Percentiles rank a stretch among this genome's conserved stretches.
These are phyloP conservation scores for Xylaria sp. DNA, from an alignment of 2,329 filamentous ascomycete species.

Conservation along the genomic window DNA sequence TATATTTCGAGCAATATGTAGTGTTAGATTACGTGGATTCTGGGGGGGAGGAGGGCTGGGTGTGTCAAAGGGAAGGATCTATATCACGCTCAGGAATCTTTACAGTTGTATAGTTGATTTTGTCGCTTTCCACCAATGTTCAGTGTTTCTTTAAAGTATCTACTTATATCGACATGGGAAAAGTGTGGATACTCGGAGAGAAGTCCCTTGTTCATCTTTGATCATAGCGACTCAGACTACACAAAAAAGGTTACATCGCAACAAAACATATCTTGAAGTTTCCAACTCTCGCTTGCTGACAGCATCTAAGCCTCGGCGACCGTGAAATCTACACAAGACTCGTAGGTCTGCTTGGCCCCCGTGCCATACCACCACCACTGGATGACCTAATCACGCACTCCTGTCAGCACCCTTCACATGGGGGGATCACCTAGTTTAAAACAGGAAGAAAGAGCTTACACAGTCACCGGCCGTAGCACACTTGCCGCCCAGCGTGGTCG, in stretches of 20 bases:
- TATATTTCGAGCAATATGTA: constrained; percentile 41
- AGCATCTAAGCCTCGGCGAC: constrained; percentile 35
- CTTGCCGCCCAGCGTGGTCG: constrained; percentile 40
- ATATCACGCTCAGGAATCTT: constrained; percentile 45
- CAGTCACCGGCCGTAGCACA: constrained; percentile 45
- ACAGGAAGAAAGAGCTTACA: constrained; percentile 39
- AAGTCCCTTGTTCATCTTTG: constrained; percentile 18
- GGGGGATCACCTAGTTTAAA: background rate
- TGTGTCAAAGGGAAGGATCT: constrained; percentile 44
- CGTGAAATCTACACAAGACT: constrained; percentile 47
- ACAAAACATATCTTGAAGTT: constrained; percentile 14
- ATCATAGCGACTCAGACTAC: constrained; percentile 18
- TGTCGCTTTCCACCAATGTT: constrained; percentile 39
- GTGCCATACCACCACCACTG: constrained; percentile 50
- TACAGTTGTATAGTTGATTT: constrained; percentile 47
- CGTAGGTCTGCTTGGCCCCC: constrained; percentile 47
- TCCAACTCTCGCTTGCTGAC: background rate
- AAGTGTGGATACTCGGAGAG: constrained; percentile 17
- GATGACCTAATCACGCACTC: constrained; percentile 40
- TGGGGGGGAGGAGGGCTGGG: constrained; percentile 39
- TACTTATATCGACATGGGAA: constrained; percentile 28
- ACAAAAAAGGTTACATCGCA: constrained; percentile 10
- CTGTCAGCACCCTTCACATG: constrained; percentile 11
- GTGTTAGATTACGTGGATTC: constrained; percentile 42
- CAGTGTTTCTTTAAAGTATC: constrained; percentile 41